Evolutionary conservation across 1,139 yeast species (phyloP).

Genomic region (Torulaspora pretoriensis): DNA sequence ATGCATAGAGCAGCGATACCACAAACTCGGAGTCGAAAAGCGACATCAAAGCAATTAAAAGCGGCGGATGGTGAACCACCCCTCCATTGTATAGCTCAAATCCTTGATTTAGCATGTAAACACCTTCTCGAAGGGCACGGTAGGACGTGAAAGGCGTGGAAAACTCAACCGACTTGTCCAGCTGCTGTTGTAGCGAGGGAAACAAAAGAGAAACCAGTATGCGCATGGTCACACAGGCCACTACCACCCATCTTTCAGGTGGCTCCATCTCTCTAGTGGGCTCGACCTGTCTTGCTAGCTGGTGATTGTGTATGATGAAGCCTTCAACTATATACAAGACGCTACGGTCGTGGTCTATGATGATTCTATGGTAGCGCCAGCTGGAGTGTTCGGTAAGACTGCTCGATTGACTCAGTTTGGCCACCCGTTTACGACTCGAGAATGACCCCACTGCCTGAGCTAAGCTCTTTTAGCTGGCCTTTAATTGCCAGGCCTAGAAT

Average conservation of each 20-base stretch:
- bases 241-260: constrained; percentile 8
- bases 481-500: no score
- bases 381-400: background rate
- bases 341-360: background rate
- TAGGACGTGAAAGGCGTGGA: constrained; percentile 42
- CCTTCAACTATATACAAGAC: background rate
- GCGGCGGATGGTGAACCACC: constrained; percentile 79
- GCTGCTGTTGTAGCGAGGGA: constrained; percentile 26
- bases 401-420: no score
- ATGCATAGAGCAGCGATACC: constrained; percentile 39
- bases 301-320: background rate
- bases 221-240: constrained; percentile 18
- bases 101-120: constrained; percentile 57
- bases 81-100: constrained; percentile 79
- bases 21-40: constrained; percentile 34
- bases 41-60: constrained; percentile 52
- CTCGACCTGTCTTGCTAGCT: background rate
- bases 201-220: constrained; percentile 35
- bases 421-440: no score
- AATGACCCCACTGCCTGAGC: no score
- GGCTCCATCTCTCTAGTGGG: constrained; percentile 3
- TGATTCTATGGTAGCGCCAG: background rate
- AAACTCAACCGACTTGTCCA: constrained; percentile 63
- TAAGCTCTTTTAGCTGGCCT: no score
- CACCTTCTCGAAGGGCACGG: constrained; percentile 67